Evolutionary conservation across 768 basidiomycete species (phyloP).

Genomic region (Boletus tylopilopsis): DNA sequence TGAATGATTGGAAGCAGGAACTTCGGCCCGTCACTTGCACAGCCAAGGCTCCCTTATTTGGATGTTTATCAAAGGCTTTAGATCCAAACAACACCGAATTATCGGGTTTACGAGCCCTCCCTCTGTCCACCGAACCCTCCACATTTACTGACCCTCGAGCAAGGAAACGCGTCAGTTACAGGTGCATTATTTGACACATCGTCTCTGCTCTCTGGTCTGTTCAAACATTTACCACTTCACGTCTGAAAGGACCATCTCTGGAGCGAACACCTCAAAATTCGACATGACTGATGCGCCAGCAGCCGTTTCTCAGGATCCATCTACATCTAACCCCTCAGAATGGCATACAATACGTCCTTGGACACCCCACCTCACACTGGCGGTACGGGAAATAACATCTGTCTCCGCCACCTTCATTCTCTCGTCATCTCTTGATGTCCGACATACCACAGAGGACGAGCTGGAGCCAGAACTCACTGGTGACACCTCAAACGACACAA

Average conservation of each 20-base stretch:
- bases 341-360: conserved; percentile 81
- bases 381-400: conserved; percentile 78
- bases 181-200: background rate
- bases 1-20: too few species aligned
- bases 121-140: background rate
- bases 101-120: background rate
- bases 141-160: background rate
- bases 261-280: background rate
- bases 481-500: conserved; percentile 35
- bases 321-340: conserved; percentile 24
- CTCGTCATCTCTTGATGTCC: conserved; percentile 46
- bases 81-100: conserved; percentile 25
- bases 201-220: background rate
- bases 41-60: background rate
- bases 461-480: conserved; percentile 28
- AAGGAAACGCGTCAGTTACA: background rate
- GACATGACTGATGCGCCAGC: conserved; percentile 19
- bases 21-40: too few species aligned
- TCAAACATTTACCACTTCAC: background rate
- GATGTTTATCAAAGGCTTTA: conserved; percentile 25
- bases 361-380: conserved; percentile 65
- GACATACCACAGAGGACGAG: conserved; percentile 13
- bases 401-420: conserved; percentile 77
- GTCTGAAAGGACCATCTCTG: background rate
- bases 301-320: conserved; percentile 3